phyloP scores from a whole-genome alignment of 805 yeast species.

The Starmera quercuum region DNA sequence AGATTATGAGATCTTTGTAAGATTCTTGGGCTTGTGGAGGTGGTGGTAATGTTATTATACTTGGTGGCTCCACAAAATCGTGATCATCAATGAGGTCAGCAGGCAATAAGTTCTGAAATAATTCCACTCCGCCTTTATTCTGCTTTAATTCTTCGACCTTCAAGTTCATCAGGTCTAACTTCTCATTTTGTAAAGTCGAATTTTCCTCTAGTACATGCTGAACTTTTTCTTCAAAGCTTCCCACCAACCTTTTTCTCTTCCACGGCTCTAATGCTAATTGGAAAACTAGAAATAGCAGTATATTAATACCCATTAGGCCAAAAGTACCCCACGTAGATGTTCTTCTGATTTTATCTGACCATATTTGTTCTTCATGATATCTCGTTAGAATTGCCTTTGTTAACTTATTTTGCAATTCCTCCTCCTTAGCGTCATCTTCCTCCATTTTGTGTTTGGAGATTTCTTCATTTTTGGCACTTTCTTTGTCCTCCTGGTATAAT shows the following conservation, averaged over 20 bases:
- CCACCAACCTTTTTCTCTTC: conserved; percentile 76
- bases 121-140: conserved; percentile 10
- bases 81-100: conserved; percentile 15
- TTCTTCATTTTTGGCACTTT: conserved; percentile 53
- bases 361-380: conserved; percentile 94
- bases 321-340: conserved; percentile 98
- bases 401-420: conserved; percentile 58
- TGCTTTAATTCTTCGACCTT: conserved; percentile 17
- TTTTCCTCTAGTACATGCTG: conserved; percentile 39
- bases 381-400: conserved; percentile 76
- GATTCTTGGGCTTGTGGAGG: conserved; percentile 1
- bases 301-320: conserved; percentile 79
- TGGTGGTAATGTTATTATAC: conserved; percentile 8
- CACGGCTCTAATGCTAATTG: conserved; percentile 92
- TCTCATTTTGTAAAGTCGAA: conserved; percentile 19
- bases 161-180: conserved; percentile 19
- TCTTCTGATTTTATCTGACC: conserved; percentile 94
- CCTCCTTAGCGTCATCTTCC: conserved; percentile 53
- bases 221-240: conserved; percentile 77
- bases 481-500: conserved; percentile 75
- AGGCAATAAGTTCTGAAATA: conserved; percentile 11
- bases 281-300: conserved; percentile 68
- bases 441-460: conserved; percentile 40
- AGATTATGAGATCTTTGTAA: not conserved
- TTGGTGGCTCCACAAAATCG: conserved; percentile 14